Evolutionary conservation across 495 filamentous ascomycete species (phyloP), one percentile per base, ranked within the genome.

Genomic region (Tuber brumale): DNA sequence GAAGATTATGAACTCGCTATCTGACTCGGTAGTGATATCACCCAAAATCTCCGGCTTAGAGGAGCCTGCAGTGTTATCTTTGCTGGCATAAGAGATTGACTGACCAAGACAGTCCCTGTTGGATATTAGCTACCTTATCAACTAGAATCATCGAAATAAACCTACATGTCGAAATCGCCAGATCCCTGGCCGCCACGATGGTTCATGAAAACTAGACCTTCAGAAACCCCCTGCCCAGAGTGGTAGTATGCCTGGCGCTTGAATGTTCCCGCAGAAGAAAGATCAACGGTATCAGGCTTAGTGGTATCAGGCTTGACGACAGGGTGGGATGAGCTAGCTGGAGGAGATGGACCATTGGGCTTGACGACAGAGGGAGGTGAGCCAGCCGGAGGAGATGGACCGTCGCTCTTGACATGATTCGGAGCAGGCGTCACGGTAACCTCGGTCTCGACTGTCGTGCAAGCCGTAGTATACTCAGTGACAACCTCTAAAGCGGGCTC

Each of bases 201-300:
- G 75, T 88, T 90, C 37, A 93, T 84, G 85, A 93, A 93, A 37
- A 86, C 87, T 3, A 94, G 78, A 9, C 90, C 91, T 2, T 90
- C 83, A 2, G 86, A 82, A 39, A 80, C 83, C 42, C 86, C 85
- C 4, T 82, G 74, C 1, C 79, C 82, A 4, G 90, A 85, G 79
- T 88, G 82, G 82, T 91, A 93, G 84, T 89, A 92, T 23, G 85
- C 89, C 42, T 83, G 82, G 69, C 88, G 84, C 27, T 16, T 66
- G 12, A 66, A 18, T 66, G 57, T 66, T 16, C 57, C 57, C 3
- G 27, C 14, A 1, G 57, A 31, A 35, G 57, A 57, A 14, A 12
- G 14, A 66, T 19, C 27, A 31, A 3, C 10, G 3, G n/a, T 31
- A 16, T 31, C 10, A 14, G n/a, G 1, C 51, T 61, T 61, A 61